A percentile compares a stretch with the other conserved stretches of the same genome.
These are phyloP conservation scores for Cymbopogon flexuosus DNA, from an alignment of 202 grass and related monocot genomes.

Conservation along the genomic window DNA sequence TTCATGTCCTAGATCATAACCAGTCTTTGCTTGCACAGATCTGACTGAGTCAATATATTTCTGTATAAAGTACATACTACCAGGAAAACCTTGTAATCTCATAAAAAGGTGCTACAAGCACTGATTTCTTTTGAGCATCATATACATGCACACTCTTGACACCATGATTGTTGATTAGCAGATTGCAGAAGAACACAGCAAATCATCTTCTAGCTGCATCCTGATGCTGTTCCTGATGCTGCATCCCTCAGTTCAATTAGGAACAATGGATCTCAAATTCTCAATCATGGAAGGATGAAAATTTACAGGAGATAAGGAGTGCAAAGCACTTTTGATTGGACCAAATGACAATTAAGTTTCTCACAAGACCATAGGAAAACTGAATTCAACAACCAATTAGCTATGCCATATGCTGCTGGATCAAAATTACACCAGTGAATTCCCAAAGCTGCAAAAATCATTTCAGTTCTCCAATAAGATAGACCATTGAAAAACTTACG, in stretches of 20 bases:
- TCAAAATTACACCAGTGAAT: not conserved
- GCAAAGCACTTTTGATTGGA: not conserved
- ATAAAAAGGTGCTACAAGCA: not conserved
- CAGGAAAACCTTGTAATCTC: not conserved
- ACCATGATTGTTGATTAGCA: not conserved
- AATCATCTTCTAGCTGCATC: constrained; percentile 9
- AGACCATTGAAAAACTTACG: not conserved
- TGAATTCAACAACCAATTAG: constrained; percentile 21
- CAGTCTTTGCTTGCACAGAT: not conserved
- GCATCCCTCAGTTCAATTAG: not conserved
- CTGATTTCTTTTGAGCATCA: constrained; percentile 17
- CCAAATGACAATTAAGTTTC: constrained; percentile 12
- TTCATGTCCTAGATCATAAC: not conserved
- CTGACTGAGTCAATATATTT: not conserved
- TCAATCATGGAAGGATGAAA: not conserved
- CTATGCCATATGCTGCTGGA: constrained; percentile 7
- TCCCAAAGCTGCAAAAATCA: not conserved
- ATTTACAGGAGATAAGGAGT: not conserved
- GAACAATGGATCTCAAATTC: not conserved
- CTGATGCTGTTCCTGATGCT: not conserved
- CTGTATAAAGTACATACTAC: constrained; percentile 6
- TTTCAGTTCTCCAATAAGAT: constrained; percentile 15
- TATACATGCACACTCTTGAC: constrained; percentile 8
- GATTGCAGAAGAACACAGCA: constrained; percentile 11
- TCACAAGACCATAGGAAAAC: not conserved